A percentile compares a stretch with the other conserved stretches of the same genome.
Evolutionary conservation across 495 filamentous ascomycete genomes (phyloP).

Genomic region (Tuber aestivum): DNA sequence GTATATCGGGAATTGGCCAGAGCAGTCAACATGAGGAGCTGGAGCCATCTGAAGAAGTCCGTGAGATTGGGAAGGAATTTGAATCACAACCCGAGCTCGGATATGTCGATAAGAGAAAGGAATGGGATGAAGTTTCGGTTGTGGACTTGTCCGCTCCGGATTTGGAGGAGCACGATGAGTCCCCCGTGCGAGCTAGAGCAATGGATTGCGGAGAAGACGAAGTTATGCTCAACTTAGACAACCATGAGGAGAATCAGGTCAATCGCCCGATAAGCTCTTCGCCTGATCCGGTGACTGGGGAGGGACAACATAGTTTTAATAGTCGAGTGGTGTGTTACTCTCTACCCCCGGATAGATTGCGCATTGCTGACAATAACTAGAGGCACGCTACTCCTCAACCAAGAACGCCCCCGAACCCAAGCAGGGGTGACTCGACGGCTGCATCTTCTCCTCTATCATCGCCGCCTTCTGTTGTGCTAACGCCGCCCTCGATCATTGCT

Average conservation of each 20-base stretch:
- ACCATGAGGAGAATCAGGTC: neutral
- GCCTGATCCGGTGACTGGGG: conserved; percentile 41
- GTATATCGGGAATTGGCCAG: neutral
- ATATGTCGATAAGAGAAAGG: conserved; percentile 22
- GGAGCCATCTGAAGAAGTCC: neutral
- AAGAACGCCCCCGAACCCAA: neutral
- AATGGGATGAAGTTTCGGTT: neutral
- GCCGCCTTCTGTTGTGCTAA: conserved; percentile 38
- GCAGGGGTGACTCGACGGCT: neutral
- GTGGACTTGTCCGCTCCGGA: conserved; percentile 7
- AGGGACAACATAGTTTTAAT: conserved; percentile 25
- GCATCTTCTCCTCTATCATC: conserved; percentile 49
- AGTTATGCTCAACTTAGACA: neutral
- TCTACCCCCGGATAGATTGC: neutral
- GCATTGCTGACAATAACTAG: neutral
- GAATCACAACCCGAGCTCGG: conserved; percentile 15
- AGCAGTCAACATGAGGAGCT: neutral
- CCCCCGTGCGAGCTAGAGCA: neutral
- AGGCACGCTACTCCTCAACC: conserved; percentile 20
- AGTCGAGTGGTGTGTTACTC: neutral
- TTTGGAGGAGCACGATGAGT: neutral
- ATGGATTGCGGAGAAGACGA: neutral
- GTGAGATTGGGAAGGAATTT: neutral
- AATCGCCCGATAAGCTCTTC: conserved; percentile 34
- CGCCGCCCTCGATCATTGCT: neutral